Percentiles rank a stretch among this genome's conserved stretches.
phyloP scores from a whole-genome alignment of 345 rosid genomes.

The Eucalyptus marginata region DNA sequence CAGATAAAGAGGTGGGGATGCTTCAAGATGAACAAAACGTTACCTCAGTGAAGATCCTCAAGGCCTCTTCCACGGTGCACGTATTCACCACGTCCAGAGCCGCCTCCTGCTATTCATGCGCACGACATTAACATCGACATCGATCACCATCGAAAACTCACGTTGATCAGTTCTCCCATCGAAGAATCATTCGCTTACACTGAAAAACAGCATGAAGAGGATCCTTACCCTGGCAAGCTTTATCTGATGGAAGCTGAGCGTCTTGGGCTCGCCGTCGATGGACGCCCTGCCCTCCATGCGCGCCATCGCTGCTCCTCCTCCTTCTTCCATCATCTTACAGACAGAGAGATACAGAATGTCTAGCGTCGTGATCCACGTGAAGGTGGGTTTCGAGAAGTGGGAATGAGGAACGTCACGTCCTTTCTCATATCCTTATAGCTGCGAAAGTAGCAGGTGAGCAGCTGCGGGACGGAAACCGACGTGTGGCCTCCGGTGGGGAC shows the following conservation, averaged over 20 bases:
- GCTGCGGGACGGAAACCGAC: not conserved
- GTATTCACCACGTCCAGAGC: conserved; percentile 32
- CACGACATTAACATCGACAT: not conserved
- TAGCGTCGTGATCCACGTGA: not conserved
- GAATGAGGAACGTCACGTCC: not conserved
- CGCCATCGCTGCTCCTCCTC: not conserved
- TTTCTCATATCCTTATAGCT: not conserved
- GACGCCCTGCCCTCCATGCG: conserved; percentile 20
- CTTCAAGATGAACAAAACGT: not conserved
- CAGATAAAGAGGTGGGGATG: not conserved
- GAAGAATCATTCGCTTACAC: not conserved
- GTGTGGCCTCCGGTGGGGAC: not conserved
- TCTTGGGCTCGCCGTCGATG: conserved; percentile 37
- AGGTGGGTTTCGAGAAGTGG: not conserved
- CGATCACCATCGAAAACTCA: not conserved
- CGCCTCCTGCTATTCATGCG: conserved; percentile 17
- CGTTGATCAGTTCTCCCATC: not conserved
- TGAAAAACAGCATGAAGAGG: not conserved
- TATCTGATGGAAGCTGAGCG: conserved; percentile 22
- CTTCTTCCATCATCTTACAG: not conserved
- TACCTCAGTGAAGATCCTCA: conserved; percentile 28
- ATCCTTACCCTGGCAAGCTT: conserved; percentile 26
- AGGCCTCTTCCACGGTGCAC: conserved; percentile 30
- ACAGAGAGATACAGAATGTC: not conserved
- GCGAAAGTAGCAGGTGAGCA: not conserved